Conservation (phyloP, 202 grass and related monocot species). For the Panicum hallii region DNA sequence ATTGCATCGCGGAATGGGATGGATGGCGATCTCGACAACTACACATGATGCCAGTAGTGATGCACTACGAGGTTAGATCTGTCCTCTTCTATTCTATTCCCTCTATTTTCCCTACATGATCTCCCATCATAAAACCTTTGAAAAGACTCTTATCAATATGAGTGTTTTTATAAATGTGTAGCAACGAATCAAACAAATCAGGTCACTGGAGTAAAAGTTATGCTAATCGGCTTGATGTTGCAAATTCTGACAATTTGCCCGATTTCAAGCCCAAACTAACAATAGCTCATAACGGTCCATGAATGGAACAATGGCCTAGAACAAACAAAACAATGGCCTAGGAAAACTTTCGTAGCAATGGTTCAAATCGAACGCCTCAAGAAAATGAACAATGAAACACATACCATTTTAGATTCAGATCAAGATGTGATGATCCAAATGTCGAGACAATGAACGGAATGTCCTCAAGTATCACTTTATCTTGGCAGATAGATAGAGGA, state of each 20-base stretch:
- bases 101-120: neutral
- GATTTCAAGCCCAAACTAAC: neutral
- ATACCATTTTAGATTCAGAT: neutral
- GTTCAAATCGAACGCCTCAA: neutral
- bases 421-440: neutral
- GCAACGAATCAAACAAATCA: neutral
- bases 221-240: too few species aligned
- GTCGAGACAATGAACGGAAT: neutral
- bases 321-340: neutral
- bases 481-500: too few species aligned
- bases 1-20: neutral
- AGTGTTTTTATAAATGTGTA: neutral
- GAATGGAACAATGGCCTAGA: neutral
- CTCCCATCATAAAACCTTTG: neutral
- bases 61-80: neutral
- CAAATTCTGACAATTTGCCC: neutral
- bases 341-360: neutral
- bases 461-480: neutral
- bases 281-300: neutral
- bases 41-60: conserved; percentile 10
- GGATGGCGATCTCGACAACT: conserved; percentile 14
- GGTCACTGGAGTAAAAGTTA: too few species aligned
- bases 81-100: neutral
- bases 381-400: neutral
- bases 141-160: neutral